Percentiles rank a stretch among this genome's conserved stretches.
Conservation (phyloP, 192 early-diverging fungal species). For the Coemansia sp. region DNA sequence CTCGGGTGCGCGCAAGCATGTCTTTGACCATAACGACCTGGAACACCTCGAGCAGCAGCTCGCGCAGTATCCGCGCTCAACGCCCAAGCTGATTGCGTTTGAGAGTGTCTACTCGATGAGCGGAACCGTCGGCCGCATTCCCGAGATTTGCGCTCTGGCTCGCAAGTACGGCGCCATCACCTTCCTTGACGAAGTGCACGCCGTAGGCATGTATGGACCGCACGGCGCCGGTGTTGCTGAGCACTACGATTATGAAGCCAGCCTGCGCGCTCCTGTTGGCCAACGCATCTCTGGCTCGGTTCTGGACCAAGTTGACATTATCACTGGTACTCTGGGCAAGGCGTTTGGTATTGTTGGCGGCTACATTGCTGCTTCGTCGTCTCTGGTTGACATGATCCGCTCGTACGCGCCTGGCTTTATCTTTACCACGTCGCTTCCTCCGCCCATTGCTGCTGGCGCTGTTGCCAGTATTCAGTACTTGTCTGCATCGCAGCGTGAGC, state of each 20-base stretch:
- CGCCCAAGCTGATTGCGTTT: slow-evolving; percentile 94
- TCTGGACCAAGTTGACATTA: slow-evolving; percentile 89
- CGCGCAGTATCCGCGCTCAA: slow-evolving; percentile 73
- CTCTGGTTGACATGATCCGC: slow-evolving; percentile 91
- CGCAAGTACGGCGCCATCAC: slow-evolving; percentile 96
- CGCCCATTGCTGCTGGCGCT: slow-evolving; percentile 86
- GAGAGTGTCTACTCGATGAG: slow-evolving; percentile 99
- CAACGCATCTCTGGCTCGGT: slow-evolving; percentile 56
- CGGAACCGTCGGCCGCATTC: slow-evolving; percentile 89
- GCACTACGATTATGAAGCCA: slow-evolving; percentile 83
- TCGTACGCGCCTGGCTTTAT: slow-evolving; percentile 99
- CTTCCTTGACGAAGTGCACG: slow-evolving; percentile 96
- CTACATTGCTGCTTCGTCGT: slow-evolving; percentile 89
- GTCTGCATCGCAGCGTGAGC: slow-evolving; percentile 80
- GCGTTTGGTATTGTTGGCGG: slow-evolving; percentile 97
- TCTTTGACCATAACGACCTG: slow-evolving; percentile 94
- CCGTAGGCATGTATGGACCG: slow-evolving; percentile 98
- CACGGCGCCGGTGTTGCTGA: slow-evolving; percentile 93
- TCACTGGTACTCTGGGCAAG: slow-evolving; percentile 96
- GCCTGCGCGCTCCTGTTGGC: slow-evolving; percentile 48
- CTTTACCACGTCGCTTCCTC: slow-evolving; percentile 98
- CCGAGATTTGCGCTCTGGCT: slow-evolving; percentile 84
- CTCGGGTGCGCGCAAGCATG: slow-evolving; percentile 81
- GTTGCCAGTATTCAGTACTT: slow-evolving; percentile 92
- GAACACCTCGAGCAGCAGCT: slow-evolving; percentile 84